A percentile compares a stretch with the other conserved stretches of the same genome.
Conservation (phyloP, 2,329 filamentous ascomycete species). For the Diplodia seriata region DNA sequence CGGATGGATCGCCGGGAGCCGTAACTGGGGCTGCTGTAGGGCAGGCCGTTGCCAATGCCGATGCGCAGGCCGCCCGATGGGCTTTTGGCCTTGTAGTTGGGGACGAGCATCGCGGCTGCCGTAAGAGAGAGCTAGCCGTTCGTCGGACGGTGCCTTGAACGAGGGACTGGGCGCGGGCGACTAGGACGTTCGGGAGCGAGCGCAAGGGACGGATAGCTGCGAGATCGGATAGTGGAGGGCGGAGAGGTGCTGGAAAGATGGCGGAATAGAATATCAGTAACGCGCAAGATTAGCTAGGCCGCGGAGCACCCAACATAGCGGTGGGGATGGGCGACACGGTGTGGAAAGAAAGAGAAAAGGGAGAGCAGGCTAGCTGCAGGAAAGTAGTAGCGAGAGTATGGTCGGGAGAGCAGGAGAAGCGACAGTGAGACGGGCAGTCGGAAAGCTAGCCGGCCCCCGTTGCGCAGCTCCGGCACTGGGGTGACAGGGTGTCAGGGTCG, state of each 20-base stretch:
- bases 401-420: background rate
- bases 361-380: background rate
- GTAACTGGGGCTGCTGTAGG: constrained; percentile 16
- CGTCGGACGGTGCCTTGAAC: background rate
- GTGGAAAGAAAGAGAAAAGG: background rate
- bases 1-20: constrained; percentile 19
- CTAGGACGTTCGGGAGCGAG: background rate
- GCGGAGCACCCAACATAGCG: constrained; percentile 13
- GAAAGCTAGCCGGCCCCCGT: constrained; percentile 13
- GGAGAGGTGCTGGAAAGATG: background rate
- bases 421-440: constrained; percentile 1
- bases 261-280: background rate
- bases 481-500: background rate
- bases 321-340: background rate
- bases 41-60: constrained; percentile 19
- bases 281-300: constrained; percentile 10
- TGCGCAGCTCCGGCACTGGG: background rate
- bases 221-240: background rate
- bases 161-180: background rate
- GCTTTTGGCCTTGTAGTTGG: constrained; percentile 10
- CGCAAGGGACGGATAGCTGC: background rate
- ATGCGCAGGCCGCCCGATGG: constrained; percentile 5
- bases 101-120: constrained; percentile 4
- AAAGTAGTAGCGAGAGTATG: background rate
- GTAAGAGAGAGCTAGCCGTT: background rate